Conservation (phyloP, 768 basidiomycete species). For the Mycena filopes region DNA sequence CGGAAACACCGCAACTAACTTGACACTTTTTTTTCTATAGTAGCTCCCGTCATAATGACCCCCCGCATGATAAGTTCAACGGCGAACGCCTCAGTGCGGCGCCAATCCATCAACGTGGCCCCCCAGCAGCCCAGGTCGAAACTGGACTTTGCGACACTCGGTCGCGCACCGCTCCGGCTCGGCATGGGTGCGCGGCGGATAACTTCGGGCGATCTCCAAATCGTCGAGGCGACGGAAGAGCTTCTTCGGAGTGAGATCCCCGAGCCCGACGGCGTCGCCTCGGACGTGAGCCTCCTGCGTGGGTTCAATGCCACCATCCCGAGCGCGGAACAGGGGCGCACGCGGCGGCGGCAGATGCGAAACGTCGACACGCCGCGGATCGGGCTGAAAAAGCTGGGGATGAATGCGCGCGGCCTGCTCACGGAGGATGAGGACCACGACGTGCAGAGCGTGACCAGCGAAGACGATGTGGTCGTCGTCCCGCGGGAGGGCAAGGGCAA, state of each 20-base stretch:
- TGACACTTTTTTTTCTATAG: slow-evolving; percentile 47
- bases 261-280: slow-evolving; percentile 75
- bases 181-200: slow-evolving; percentile 72
- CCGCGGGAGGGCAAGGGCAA: slow-evolving; percentile 55
- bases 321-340: slow-evolving; percentile 82
- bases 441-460: slow-evolving; percentile 72
- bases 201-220: slow-evolving; percentile 86
- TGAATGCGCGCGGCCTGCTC: slow-evolving; percentile 81
- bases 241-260: slow-evolving; percentile 78
- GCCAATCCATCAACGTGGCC: slow-evolving; percentile 42
- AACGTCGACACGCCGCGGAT: slow-evolving; percentile 80
- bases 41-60: slow-evolving; percentile 92
- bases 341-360: slow-evolving; percentile 81
- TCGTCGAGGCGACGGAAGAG: slow-evolving; percentile 85
- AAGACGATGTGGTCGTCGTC: slow-evolving; percentile 80
- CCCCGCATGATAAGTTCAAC: slow-evolving; percentile 82
- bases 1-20: slow-evolving; percentile 10
- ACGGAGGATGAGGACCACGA: slow-evolving; percentile 66
- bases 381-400: slow-evolving; percentile 83
- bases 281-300: slow-evolving; percentile 82
- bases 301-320: slow-evolving; percentile 98
- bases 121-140: slow-evolving; percentile 45
- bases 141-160: slow-evolving; percentile 81
- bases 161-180: slow-evolving; percentile 79
- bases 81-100: slow-evolving; percentile 70